Evolutionary conservation across 129 eudicot species (phyloP), one percentile per base, ranked within the genome.

Genomic region (Sambucus nigra): DNA sequence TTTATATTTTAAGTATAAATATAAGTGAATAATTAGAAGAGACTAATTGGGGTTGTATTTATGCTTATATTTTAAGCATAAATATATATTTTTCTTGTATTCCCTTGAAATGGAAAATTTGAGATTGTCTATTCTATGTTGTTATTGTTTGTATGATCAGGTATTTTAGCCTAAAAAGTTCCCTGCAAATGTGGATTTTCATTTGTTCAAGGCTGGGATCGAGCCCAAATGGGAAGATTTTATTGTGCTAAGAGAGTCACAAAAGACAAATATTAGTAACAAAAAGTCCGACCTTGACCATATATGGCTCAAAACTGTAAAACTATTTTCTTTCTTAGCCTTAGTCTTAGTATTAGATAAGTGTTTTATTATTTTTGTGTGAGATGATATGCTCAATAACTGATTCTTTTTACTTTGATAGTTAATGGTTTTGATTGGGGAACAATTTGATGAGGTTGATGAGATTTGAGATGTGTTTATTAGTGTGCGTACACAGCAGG

Each of bases 191-290:
- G 89, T 94, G 26, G 98, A 85, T 15, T 85, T 91, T 56, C 95
- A 91, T 68, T 55, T 88, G 68, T 88, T 88, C 60, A 84, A 80
- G 66, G 73, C 91, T 29, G 97, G 94, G 52, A 47, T 83, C 71
- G 96, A 80, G 66, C 94, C 94, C 10, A 88, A 88, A 73, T 83
- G 96, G 96, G 96, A 88, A 72, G 96, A 88, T 74, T 85, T 76
- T 5, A 88, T 80, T 75, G 80, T 92, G 70, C 88, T 94, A 7
- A 66, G 65, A 66, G 98, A 95, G 4, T 95, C 94, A 57, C 85
- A 91, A 73, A 85, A 95, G 98, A 79, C 86, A 33, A 80, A 65
- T 54, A 55, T 71, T 12, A 65, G 77, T 74, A 76, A 51, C 80
- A 69, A 83, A 67, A 91, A 85, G 79, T 32, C 74, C 21, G 75